phyloP scores from a whole-genome alignment of 2,329 filamentous ascomycete species.

The Grosmannia serpens region DNA sequence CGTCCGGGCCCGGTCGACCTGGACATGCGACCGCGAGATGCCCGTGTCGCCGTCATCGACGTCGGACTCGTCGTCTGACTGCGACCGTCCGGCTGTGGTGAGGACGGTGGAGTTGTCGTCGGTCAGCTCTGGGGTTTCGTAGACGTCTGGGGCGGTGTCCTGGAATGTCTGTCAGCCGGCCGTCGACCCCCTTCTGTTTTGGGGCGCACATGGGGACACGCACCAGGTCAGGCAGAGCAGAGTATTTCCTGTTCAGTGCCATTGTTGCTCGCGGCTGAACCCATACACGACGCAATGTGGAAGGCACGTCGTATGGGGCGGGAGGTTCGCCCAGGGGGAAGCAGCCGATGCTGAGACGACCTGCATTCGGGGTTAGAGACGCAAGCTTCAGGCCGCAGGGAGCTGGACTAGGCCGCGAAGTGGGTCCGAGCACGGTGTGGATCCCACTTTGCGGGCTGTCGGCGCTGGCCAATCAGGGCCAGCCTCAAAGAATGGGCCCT shows the following conservation, averaged over 20 bases:
- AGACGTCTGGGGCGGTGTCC: constrained; percentile 90
- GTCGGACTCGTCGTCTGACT: constrained; percentile 52
- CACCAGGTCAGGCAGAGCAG: constrained; percentile 69
- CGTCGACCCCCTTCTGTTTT: constrained; percentile 1
- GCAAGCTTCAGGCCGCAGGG: background rate
- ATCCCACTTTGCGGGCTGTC: background rate
- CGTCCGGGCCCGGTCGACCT: constrained; percentile 66
- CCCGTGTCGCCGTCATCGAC: constrained; percentile 49
- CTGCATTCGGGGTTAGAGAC: background rate
- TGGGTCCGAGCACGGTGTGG: background rate
- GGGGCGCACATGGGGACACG: constrained; percentile 5
- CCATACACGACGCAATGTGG: background rate
- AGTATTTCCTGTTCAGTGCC: constrained; percentile 73
- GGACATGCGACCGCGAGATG: constrained; percentile 67
- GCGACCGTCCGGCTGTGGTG: constrained; percentile 42
- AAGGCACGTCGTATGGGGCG: background rate
- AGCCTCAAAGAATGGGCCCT: background rate
- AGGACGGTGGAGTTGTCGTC: constrained; percentile 81
- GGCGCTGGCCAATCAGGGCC: background rate
- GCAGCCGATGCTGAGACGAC: background rate
- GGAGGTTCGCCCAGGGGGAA: background rate
- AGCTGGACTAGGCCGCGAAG: background rate
- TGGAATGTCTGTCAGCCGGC: constrained; percentile 24
- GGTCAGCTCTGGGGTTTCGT: constrained; percentile 88
- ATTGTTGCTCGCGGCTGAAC: constrained; percentile 28